Conservation (phyloP, 768 basidiomycete genomes). For the Dictyophora rubrovolvata region DNA sequence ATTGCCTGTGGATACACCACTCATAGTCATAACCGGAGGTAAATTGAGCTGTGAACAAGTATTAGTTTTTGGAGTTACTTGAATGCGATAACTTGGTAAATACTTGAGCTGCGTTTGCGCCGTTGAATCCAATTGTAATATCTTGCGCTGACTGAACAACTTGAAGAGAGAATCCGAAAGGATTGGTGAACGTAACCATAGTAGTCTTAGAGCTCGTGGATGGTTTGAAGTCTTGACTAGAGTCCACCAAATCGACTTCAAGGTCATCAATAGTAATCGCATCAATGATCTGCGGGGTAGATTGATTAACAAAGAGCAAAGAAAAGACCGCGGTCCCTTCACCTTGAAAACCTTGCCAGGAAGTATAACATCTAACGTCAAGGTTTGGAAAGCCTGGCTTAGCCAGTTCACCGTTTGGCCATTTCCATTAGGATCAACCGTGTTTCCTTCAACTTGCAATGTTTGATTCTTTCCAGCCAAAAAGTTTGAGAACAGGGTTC, state of each 20-base stretch:
- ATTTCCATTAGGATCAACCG: slow-evolving; percentile 49
- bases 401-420: slow-evolving; percentile 48
- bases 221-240: slow-evolving; percentile 48
- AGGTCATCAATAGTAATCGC: slow-evolving; percentile 52
- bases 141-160: slow-evolving; percentile 46
- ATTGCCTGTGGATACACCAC: slow-evolving; percentile 64
- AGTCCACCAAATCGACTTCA: slow-evolving; percentile 38
- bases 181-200: slow-evolving; percentile 54
- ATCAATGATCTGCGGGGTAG: slow-evolving; percentile 40
- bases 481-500: slow-evolving; percentile 56
- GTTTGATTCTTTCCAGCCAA: slow-evolving; percentile 55
- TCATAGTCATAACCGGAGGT: slow-evolving; percentile 37
- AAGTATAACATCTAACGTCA: slow-evolving; percentile 49
- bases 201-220: slow-evolving; percentile 47
- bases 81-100: slow-evolving; percentile 8
- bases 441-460: slow-evolving; percentile 45
- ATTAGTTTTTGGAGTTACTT: background rate
- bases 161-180: slow-evolving; percentile 67
- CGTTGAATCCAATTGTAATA: slow-evolving; percentile 39
- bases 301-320: background rate
- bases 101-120: slow-evolving; percentile 45
- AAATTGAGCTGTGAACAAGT: slow-evolving; percentile 34
- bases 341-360: slow-evolving; percentile 51
- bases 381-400: slow-evolving; percentile 57
- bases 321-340: background rate